Evolutionary conservation across 2,329 filamentous ascomycete genomes (phyloP).

Genomic region (Gaeumannomyces sp.): DNA sequence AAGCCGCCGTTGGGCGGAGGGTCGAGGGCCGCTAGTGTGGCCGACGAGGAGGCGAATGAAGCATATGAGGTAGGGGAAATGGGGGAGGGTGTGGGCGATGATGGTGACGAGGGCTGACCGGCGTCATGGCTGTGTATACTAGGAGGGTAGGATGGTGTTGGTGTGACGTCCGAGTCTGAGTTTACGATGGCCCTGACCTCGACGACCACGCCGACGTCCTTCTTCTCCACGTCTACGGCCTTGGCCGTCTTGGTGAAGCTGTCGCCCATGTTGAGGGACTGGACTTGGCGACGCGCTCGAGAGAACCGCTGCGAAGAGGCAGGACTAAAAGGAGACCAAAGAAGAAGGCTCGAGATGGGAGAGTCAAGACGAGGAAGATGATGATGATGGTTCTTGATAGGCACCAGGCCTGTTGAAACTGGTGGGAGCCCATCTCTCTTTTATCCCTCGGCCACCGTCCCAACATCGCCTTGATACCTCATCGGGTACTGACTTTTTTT

Average conservation of each 20-base stretch:
- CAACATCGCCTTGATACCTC: neutral
- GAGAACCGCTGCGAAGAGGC: neutral
- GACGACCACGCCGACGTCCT: neutral
- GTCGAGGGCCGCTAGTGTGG: neutral
- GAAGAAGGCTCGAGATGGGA: neutral
- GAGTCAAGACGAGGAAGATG: neutral
- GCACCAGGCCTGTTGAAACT: neutral
- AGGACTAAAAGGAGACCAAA: neutral
- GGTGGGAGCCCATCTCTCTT: constrained; percentile 1
- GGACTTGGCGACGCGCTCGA: neutral
- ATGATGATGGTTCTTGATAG: neutral
- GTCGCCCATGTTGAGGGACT: neutral
- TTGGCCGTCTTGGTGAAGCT: constrained; percentile 5
- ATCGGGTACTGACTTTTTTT: neutral
- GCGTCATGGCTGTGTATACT: neutral
- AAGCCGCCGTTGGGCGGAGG: constrained; percentile 38
- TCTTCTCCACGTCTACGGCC: constrained; percentile 6
- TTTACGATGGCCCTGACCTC: neutral
- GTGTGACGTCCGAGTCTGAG: neutral
- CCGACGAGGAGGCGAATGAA: neutral
- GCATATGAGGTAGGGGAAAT: neutral
- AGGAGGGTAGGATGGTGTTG: neutral
- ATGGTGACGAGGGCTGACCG: neutral
- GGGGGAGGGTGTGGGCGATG: neutral
- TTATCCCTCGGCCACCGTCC: neutral